Conservation (phyloP, 2,329 filamentous ascomycete genomes). For the Neonectria punicea region DNA sequence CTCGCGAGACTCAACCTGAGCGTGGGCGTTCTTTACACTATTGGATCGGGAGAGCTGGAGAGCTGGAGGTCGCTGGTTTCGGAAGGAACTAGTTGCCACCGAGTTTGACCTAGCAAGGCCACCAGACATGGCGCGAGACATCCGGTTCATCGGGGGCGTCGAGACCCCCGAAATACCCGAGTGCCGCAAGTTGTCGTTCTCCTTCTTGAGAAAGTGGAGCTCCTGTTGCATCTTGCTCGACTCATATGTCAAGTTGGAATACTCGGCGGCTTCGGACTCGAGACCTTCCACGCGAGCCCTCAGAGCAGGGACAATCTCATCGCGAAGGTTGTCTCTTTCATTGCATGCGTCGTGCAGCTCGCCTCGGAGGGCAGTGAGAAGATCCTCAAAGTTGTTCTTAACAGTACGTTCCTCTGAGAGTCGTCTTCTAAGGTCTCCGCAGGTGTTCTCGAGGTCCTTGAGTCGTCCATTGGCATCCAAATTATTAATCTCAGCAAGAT, state of each 20-base stretch:
- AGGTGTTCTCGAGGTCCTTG: conserved; percentile 80
- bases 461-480: conserved; percentile 70
- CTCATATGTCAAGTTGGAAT: conserved; percentile 80
- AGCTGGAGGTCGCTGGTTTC: conserved; percentile 50
- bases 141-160: conserved; percentile 39
- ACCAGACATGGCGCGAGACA: conserved; percentile 50
- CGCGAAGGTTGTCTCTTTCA: conserved; percentile 90
- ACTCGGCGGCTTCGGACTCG: conserved; percentile 77
- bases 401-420: conserved; percentile 85
- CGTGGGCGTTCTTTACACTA: conserved; percentile 60
- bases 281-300: conserved; percentile 80
- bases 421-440: conserved; percentile 85
- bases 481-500: conserved; percentile 64
- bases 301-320: conserved; percentile 86
- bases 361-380: conserved; percentile 83
- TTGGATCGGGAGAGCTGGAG: conserved; percentile 68
- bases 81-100: conserved; percentile 65
- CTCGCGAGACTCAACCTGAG: conserved; percentile 68
- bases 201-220: conserved; percentile 73
- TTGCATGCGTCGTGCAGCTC: conserved; percentile 86
- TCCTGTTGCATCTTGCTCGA: conserved; percentile 89
- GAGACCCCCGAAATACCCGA: conserved; percentile 39
- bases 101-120: conserved; percentile 75
- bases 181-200: conserved; percentile 70
- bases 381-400: conserved; percentile 93